A percentile compares a stretch with the other conserved stretches of the same genome.
Evolutionary conservation across 2,329 filamentous ascomycete species (phyloP).

Genomic region (Penicillium sp.): DNA sequence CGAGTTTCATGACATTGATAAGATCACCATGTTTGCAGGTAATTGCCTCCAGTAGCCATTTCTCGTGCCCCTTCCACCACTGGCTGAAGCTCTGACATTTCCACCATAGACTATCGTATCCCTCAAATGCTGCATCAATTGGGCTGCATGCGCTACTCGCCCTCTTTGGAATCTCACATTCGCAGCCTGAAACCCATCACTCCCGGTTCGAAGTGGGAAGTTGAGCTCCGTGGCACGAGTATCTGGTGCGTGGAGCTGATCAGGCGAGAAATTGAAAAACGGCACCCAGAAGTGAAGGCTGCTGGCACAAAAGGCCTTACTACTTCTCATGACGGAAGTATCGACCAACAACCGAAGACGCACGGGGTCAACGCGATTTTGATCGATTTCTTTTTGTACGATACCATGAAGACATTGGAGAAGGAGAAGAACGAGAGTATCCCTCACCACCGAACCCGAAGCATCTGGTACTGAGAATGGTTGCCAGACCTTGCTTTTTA

Average conservation of each 20-base stretch:
- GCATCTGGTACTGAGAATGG: conserved; percentile 75
- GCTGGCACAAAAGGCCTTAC: conserved; percentile 6
- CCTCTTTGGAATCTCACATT: conserved; percentile 67
- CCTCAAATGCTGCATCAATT: conserved; percentile 85
- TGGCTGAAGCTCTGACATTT: not conserved
- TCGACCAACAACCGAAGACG: conserved; percentile 17
- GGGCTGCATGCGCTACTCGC: conserved; percentile 78
- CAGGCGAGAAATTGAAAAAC: conserved; percentile 66
- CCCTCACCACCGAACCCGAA: conserved; percentile 83
- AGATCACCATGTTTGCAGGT: conserved; percentile 94
- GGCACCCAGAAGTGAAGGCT: conserved; percentile 60
- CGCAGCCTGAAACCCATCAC: conserved; percentile 58
- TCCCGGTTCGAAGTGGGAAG: conserved; percentile 69
- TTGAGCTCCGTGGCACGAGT: conserved; percentile 85
- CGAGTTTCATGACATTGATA: conserved; percentile 81
- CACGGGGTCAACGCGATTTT: conserved; percentile 71
- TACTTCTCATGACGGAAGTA: conserved; percentile 2
- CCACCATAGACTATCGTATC: conserved; percentile 70
- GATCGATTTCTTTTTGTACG: conserved; percentile 96
- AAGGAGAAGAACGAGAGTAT: conserved; percentile 49
- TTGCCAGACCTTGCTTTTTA: too few relatives aligned
- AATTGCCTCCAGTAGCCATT: conserved; percentile 4
- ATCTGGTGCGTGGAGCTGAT: conserved; percentile 96
- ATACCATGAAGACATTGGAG: conserved; percentile 84
- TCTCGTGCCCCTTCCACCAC: too few relatives aligned